Base-by-base conservation (phyloP, 768 basidiomycete genomes). In the Trametes maxima region DNA sequence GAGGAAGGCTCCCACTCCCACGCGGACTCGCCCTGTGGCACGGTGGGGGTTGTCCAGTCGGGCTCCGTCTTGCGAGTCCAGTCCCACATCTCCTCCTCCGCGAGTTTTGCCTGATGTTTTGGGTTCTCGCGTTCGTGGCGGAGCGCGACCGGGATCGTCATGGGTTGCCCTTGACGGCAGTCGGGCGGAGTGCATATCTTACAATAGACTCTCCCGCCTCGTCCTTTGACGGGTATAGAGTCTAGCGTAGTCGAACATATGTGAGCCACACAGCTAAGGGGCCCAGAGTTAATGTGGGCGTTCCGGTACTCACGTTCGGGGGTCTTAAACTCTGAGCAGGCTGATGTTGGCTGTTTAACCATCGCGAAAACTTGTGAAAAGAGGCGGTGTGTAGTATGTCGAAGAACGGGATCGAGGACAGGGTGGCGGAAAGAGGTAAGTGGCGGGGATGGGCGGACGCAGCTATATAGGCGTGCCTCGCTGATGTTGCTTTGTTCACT, bases 181-280 rank as follows among this genome's bases (percentile, higher is more conserved):
- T 61, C 65, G 8, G 57, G 57, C 1, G 69, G 53, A 8, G 70
- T 69, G 66, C 77, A 77, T n/a, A 69, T 52, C 44, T 70, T 72
- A 63, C 74, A 78, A 42, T 68, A 65, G 2, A 54, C 53, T 72
- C 74, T 76, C 59, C 69, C 69, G 37, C 64, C 62, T 28, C 64
- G 62, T 33, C 68, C 67, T 6, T 59, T 64, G 19, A 53, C 40
- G 43, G 44, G 59, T 11, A 35, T 59, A 45, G 72, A 74, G 60
- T 73, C 71, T 74, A 50, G n/a, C n/a, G 39, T 12, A 7, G 28
- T 1, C 43, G n/a, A 33, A 33, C 25, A 50, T 48, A 16, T 7
- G 19, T 37, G 37, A 62, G 51, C 46, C 37, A 58, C 39, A 33
- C 35, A 16, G 45, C 46, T 6, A 2, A 44, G 33, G 40, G 50